Evolutionary conservation across 2,329 filamentous ascomycete genomes (phyloP).

Genomic region (Decorospora gaudefroyi): DNA sequence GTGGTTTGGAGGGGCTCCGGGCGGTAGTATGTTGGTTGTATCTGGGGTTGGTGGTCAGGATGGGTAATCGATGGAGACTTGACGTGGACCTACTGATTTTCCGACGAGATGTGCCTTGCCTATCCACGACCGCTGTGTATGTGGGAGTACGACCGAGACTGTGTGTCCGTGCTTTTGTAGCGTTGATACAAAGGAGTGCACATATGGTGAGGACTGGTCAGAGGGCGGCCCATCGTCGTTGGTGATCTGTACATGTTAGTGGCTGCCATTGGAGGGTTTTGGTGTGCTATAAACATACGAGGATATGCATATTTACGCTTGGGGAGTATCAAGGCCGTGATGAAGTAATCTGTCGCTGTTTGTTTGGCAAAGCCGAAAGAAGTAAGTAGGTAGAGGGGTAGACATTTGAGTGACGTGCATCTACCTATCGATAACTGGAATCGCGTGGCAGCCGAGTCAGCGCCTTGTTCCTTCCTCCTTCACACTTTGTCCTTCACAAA

Average conservation of each 20-base stretch:
- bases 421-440: conserved; percentile 34
- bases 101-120: conserved; percentile 97
- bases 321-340: neutral
- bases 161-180: conserved; percentile 70
- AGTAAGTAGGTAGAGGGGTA: conserved; percentile 25
- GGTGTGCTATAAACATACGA: conserved; percentile 29
- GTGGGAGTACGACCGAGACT: conserved; percentile 90
- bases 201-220: conserved; percentile 55
- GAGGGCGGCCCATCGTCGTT: conserved; percentile 60
- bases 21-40: conserved; percentile 83
- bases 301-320: conserved; percentile 44
- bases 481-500: neutral
- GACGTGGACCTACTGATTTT: conserved; percentile 59
- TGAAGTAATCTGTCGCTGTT: conserved; percentile 14
- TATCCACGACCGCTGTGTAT: conserved; percentile 95
- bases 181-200: conserved; percentile 52
- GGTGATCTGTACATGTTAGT: conserved; percentile 47
- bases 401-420: conserved; percentile 25
- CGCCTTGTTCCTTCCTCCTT: neutral
- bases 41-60: conserved; percentile 10
- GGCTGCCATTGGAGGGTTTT: conserved; percentile 7
- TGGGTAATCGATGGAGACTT: neutral
- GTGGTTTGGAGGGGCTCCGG: conserved; percentile 60
- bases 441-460: conserved; percentile 13
- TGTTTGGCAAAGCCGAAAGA: conserved; percentile 9